Percentiles rank a stretch among this genome's conserved stretches.
These are phyloP conservation scores for Tieghemiomyces parasiticus DNA, from an alignment of 192 early-diverging fungal species.

Conservation along the genomic window DNA sequence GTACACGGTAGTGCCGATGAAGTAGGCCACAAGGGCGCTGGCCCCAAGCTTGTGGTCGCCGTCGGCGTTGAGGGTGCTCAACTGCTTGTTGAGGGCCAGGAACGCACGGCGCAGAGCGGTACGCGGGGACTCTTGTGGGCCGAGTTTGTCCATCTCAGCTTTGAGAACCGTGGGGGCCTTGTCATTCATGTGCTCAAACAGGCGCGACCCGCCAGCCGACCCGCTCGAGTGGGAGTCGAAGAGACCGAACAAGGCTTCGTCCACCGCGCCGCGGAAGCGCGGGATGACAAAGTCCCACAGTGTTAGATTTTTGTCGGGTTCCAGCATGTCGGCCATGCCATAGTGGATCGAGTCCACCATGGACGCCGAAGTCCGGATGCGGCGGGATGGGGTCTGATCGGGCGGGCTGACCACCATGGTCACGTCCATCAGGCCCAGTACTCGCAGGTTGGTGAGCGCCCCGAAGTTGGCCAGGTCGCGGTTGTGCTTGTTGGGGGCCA, in stretches of 20 bases:
- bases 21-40: constrained; percentile 65
- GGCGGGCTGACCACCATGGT: constrained; percentile 67
- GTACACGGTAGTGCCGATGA: constrained; percentile 60
- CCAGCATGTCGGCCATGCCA: constrained; percentile 74
- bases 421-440: constrained; percentile 83
- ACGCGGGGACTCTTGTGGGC: constrained; percentile 35
- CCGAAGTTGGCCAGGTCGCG: constrained; percentile 61
- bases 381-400: constrained; percentile 64
- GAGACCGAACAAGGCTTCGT: constrained; percentile 78
- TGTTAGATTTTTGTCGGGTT: constrained; percentile 46
- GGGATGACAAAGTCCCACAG: constrained; percentile 81
- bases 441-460: constrained; percentile 56
- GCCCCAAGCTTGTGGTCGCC: constrained; percentile 47
- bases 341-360: constrained; percentile 72
- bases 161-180: constrained; percentile 46
- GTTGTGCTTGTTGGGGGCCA: constrained; percentile 18
- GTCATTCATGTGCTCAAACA: constrained; percentile 55
- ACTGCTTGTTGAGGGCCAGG: constrained; percentile 63
- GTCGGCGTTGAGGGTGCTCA: constrained; percentile 29
- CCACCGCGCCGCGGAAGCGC: constrained; percentile 64
- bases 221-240: constrained; percentile 54
- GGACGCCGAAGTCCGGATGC: constrained; percentile 68
- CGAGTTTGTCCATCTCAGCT: constrained; percentile 56
- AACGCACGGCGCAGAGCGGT: constrained; percentile 71
- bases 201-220: constrained; percentile 26